Evolutionary conservation across 371 early-diverging fungal species (phyloP), one percentile per base, ranked within the genome.

Genomic region (Coemansia sp.): DNA sequence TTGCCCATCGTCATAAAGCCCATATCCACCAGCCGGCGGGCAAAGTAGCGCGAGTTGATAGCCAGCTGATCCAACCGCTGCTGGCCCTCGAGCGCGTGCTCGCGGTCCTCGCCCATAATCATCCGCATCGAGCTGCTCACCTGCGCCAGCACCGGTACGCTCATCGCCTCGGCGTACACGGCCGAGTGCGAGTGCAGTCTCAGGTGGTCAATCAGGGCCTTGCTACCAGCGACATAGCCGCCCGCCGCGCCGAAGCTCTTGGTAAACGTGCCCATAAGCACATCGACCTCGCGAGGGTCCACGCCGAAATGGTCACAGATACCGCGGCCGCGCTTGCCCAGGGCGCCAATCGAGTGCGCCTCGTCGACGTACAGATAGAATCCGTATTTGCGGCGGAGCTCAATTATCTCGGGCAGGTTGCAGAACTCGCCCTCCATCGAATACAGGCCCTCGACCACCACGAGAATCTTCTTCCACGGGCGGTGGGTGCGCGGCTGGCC

Each of bases 191-290:
- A 88, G 47, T 79, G 79, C 38, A n/a, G 90, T 70, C 95, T 88
- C 58, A 99, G 64, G 79, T 90, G 85, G 77, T 93, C 88, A 58
- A 99, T 88, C 41, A 99, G 76, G n/a, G n/a, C n/a, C n/a, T 82
- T 81, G 75, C 87, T 98, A 99, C 16, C n/a, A n/a, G n/a, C n/a
- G n/a, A n/a, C n/a, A n/a, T n/a, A n/a, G 67, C 99, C 99, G 67
- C 99, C 99, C 47, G 96, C 93, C 31, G 98, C 96, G 67, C 99
- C 99, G 86, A 99, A 99, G 45, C 95, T 94, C 82, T 99, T 99
- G 34, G 99, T 99, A 76, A 99, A 99, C 3, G 99, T 99, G 14
- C 99, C 99, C 99, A 99, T 99, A 41, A 97, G 78, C 62, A 99
- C 87, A 76, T 99, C 99, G 36, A 99, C 87, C 39, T 95, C 88